Base-by-base conservation (phyloP, 2,329 filamentous ascomycete species). In the Sclerotinia trifoliorum region DNA sequence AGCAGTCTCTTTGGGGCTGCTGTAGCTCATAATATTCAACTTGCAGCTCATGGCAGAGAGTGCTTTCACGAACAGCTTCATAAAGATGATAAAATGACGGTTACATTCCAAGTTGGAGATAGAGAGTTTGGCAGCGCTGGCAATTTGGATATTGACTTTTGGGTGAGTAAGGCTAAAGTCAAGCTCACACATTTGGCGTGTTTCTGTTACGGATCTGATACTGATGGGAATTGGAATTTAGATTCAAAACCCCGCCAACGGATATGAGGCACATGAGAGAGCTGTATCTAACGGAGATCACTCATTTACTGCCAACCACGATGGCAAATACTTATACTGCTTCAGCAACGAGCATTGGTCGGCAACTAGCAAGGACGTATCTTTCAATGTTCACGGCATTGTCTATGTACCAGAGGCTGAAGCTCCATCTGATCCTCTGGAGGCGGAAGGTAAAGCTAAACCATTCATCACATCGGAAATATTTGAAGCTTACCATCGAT, bases 281-380 rank as follows among this genome's bases (percentile, higher is more conserved):
- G 85, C 87, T 70, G 86, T 95, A 69, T 94, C 94, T 71, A 94
- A 91, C 75, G 95, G 95, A 78, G 94, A 98, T 81, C 93, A 96
- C 83, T 92, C 92, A 69, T 98, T 99, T 81, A 90, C 88, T 51
- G 94, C 95, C 64, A 83, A 85, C 75, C 82, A 88, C 78, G 94
- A 99, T 80, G 95, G 95, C 73, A 93, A 91, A 82, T 97, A 91
- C 83, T 84, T 87, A 68, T 99, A 99, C 88, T 99, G 95, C 88
- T 99, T 99, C 83, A 96, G 95, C 81, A 99, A 99, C 82, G 94
- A 98, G 84, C 90, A 95, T 80, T 99, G 94, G 93, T 92, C 92
- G 69, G 93, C 94, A 69, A 93, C 93, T 80, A 96, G 88, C 79
- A 99, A 99, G 83, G 95, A 99, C 80, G 94, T 99, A 66, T 96